Evolutionary conservation across 2,329 filamentous ascomycete genomes (phyloP).

Genomic region (Exophiala calicioides): DNA sequence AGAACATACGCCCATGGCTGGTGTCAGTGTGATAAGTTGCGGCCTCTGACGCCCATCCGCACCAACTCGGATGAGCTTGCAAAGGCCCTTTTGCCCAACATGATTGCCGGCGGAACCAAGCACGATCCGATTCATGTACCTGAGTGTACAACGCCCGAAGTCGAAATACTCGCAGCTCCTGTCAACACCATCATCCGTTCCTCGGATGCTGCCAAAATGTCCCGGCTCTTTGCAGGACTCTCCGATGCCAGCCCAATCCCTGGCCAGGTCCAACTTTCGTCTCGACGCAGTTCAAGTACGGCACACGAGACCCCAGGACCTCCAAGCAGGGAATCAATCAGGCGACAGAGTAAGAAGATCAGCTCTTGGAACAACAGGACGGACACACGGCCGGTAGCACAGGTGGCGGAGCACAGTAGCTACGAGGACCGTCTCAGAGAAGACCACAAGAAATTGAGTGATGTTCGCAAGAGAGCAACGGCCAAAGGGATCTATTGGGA

Average conservation of each 20-base stretch:
- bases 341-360: too few species aligned
- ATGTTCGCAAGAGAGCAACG: slow-evolving; percentile 18
- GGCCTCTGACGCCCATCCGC: slow-evolving; percentile 1
- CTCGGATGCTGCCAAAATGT: slow-evolving; percentile 18
- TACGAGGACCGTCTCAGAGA: slow-evolving; percentile 23
- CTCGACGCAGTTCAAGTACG: too few species aligned
- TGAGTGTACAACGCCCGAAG: slow-evolving; percentile 6
- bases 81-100: slow-evolving; percentile 22
- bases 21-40: slow-evolving; percentile 18
- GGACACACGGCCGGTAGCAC: too few species aligned
- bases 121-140: slow-evolving; percentile 14
- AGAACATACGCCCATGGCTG: slow-evolving; percentile 7
- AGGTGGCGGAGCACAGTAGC: too few species aligned
- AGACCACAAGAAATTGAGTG: slow-evolving; percentile 17
- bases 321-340: too few species aligned
- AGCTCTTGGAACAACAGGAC: too few species aligned
- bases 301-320: too few species aligned
- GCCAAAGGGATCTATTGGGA: slow-evolving; percentile 17
- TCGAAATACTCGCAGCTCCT: slow-evolving; percentile 19
- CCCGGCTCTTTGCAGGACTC: slow-evolving; percentile 8
- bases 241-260: too few species aligned
- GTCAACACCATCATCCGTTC: slow-evolving; percentile 27
- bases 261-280: too few species aligned
- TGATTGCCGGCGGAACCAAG: slow-evolving; percentile 10
- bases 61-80: slow-evolving; percentile 22